Evolutionary conservation across 139 green algal genomes (phyloP).

Genomic region (Chlorella vulgaris): DNA sequence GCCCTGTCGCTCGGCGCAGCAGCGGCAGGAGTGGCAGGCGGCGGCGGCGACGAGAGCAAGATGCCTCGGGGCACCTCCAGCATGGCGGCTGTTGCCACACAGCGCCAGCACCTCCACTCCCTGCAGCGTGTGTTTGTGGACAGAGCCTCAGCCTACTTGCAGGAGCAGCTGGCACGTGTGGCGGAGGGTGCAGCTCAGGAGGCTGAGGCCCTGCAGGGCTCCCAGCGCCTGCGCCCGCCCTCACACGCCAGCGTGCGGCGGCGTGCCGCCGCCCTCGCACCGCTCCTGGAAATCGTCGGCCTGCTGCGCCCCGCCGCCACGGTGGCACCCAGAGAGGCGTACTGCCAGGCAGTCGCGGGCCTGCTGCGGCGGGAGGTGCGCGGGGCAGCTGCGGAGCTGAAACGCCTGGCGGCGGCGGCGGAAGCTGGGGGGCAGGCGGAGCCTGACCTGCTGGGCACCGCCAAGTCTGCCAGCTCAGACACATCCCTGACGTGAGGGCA

Average conservation of each 20-base stretch:
- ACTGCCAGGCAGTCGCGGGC: conserved; percentile 46
- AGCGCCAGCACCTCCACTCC: conserved; percentile 40
- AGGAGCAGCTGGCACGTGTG: conserved; percentile 29
- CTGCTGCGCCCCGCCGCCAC: conserved; percentile 34
- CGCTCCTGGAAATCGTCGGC: conserved; percentile 46
- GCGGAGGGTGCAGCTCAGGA: too few relatives aligned
- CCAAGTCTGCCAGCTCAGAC: neutral
- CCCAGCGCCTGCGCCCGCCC: conserved; percentile 1
- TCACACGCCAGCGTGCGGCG: neutral
- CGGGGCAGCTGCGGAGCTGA: conserved; percentile 5
- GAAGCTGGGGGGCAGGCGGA: neutral
- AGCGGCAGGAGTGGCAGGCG: conserved; percentile 1
- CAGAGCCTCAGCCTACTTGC: conserved; percentile 18
- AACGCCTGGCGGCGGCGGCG: conserved; percentile 21
- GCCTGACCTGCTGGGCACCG: conserved; percentile 3
- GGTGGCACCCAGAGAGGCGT: conserved; percentile 35
- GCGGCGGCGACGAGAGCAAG: neutral
- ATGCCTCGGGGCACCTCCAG: conserved; percentile 3
- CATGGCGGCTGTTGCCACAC: conserved; percentile 39
- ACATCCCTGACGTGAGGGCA: neutral
- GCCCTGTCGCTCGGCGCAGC: neutral
- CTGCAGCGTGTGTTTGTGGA: conserved; percentile 29
- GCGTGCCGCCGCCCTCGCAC: conserved; percentile 27
- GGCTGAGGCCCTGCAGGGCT: conserved; percentile 14
- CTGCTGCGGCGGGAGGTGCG: conserved; percentile 47